These are phyloP conservation scores for Candida nemodendra DNA, from an alignment of 805 yeast genomes.

Conservation along the genomic window DNA sequence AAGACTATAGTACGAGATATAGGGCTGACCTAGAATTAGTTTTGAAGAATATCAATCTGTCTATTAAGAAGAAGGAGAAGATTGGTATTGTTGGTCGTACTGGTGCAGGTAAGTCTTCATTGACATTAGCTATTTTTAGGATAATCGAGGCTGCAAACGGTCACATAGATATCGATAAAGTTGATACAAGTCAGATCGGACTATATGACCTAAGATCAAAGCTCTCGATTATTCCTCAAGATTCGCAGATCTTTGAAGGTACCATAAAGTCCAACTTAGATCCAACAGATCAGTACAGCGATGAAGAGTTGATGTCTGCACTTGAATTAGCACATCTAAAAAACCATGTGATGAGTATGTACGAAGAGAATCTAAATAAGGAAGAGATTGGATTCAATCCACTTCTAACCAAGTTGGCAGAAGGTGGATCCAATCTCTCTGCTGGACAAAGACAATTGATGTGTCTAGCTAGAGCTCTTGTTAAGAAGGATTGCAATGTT, in stretches of 20 bases:
- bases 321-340: slow-evolving; percentile 77
- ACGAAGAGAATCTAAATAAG: slow-evolving; percentile 43
- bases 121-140: slow-evolving; percentile 81
- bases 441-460: slow-evolving; percentile 85
- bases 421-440: slow-evolving; percentile 64
- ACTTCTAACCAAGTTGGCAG: slow-evolving; percentile 28
- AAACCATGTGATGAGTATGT: slow-evolving; percentile 55
- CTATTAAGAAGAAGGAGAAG: slow-evolving; percentile 73
- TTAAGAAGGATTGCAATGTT: slow-evolving; percentile 56
- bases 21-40: slow-evolving; percentile 80
- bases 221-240: slow-evolving; percentile 88
- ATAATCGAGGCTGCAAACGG: slow-evolving; percentile 73
- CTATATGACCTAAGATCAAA: slow-evolving; percentile 72
- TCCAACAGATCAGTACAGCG: slow-evolving; percentile 66
- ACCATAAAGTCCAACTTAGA: slow-evolving; percentile 82
- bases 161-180: slow-evolving; percentile 64
- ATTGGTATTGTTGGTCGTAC: slow-evolving; percentile 96
- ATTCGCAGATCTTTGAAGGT: slow-evolving; percentile 89
- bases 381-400: slow-evolving; percentile 33
- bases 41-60: slow-evolving; percentile 61
- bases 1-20: slow-evolving; percentile 78
- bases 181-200: slow-evolving; percentile 68
- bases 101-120: slow-evolving; percentile 92
- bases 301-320: slow-evolving; percentile 81
- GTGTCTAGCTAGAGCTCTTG: slow-evolving; percentile 78